These are phyloP conservation scores for Acorus gramineus DNA, from an alignment of 106 monocot genomes.

Conservation along the genomic window DNA sequence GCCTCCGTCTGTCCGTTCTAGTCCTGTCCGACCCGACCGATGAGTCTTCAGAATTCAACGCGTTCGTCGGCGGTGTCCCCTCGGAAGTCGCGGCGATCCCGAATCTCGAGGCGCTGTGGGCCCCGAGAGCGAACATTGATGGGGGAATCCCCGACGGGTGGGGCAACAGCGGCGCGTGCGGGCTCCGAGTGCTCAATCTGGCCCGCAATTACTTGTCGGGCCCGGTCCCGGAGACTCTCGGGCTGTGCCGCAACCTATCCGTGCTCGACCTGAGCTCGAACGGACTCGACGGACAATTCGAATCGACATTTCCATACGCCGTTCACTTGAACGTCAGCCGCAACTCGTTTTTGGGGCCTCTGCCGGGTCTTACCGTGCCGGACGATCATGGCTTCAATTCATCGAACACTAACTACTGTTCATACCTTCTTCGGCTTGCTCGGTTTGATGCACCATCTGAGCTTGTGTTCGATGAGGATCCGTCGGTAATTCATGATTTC, in stretches of 20 bases:
- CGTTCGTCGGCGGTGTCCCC: conserved; percentile 35
- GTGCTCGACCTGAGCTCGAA: conserved; percentile 62
- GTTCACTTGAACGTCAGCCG: conserved; percentile 44
- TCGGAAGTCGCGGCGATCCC: conserved; percentile 23
- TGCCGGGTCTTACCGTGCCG: conserved; percentile 1
- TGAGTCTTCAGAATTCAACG: conserved; percentile 38
- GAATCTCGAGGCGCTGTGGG: conserved; percentile 44
- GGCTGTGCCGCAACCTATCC: conserved; percentile 21
- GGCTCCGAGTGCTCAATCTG: conserved; percentile 39
- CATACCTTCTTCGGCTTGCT: conserved; percentile 11
- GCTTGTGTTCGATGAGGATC: conserved; percentile 6
- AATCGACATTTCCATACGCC: conserved; percentile 20
- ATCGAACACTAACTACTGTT: conserved; percentile 13
- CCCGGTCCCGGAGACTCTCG: conserved; percentile 28
- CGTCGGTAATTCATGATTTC: conserved; percentile 40
- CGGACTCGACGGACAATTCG: conserved; percentile 22
- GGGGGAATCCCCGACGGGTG: conserved; percentile 22
- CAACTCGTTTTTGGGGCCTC: conserved; percentile 30
- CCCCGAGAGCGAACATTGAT: conserved; percentile 48
- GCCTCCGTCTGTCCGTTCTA: conserved; percentile 30
- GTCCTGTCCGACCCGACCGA: conserved; percentile 29
- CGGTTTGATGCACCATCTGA: conserved; percentile 10
- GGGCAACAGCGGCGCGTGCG: conserved; percentile 15
- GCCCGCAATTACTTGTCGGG: conserved; percentile 48
- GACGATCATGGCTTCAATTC: neutral